Evolutionary conservation across 441 rosid species (phyloP).

Genomic region (Theobroma grandiflorum): DNA sequence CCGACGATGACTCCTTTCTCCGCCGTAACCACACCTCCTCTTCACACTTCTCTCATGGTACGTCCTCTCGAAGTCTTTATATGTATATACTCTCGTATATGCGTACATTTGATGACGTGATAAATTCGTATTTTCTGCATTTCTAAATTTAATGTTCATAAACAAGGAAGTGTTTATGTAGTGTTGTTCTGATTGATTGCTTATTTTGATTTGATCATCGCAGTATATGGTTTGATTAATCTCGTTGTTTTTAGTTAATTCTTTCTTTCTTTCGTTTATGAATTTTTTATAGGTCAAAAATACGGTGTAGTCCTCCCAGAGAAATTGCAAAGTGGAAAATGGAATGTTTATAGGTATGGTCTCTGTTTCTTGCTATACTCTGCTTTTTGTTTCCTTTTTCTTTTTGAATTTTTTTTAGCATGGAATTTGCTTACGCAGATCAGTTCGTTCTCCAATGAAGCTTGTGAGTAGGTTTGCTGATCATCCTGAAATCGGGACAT

Average conservation of each 20-base stretch:
- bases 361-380: conserved; percentile 1
- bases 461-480: conserved; percentile 58
- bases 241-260: neutral
- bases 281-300: conserved; percentile 38
- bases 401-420: neutral
- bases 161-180: neutral
- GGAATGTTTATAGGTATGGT: conserved; percentile 75
- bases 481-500: conserved; percentile 73
- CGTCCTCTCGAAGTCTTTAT: neutral
- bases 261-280: neutral
- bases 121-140: neutral
- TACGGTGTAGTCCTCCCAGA: conserved; percentile 73
- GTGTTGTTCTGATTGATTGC: conserved; percentile 11
- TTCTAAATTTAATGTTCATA: neutral
- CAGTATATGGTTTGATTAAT: neutral
- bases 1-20: conserved; percentile 36
- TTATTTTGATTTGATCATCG: conserved; percentile 21
- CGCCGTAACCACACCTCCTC: conserved; percentile 52
- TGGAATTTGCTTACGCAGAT: conserved; percentile 41
- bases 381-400: conserved; percentile 3
- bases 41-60: conserved; percentile 56
- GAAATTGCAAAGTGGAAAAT: conserved; percentile 66
- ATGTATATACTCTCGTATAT: neutral
- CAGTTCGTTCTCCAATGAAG: conserved; percentile 57
- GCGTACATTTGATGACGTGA: neutral